Base-by-base conservation (phyloP, 2,329 filamentous ascomycete species). In the Davidsoniella virescens region DNA sequence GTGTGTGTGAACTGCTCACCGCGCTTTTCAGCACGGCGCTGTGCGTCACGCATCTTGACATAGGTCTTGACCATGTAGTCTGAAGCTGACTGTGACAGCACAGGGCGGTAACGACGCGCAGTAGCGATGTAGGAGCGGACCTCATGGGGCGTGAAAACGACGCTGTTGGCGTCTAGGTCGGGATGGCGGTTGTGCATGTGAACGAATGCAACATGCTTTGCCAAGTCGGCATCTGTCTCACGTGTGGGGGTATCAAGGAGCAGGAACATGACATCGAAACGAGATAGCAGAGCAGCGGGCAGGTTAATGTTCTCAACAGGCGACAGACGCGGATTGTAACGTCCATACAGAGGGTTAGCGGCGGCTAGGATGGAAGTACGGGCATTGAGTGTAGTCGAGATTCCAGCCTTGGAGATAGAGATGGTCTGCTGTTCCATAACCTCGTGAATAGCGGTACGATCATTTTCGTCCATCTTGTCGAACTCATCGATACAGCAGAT, bases 271-370 rank as follows among this genome's bases (percentile, higher is more conserved):
- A 98, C 76, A 64, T 98, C 92, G 67, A 98, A 98, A 76, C 92
- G 86, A 53, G 90, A 95, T 50, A 98, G 77, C 17, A 98, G 78
- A 17, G 92, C 92, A 16, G 92, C 92, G n/a, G 92, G 92, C 39
- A 98, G 80, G 66, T 98, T 98, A 68, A 98, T 98, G 66, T 98
- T 98, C 65, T 98, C 92, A 23, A 98, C 88, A 0, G 92, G 92
- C 0, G 90, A 95, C 59, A 98, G 84, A 55, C 87, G 86, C 51
- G 92, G 92, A 68, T 98, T 98, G 72, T 98, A 98, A 55, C 92
- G 86, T 56, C 92, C 92, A 61, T 98, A 98, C 40, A 98, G 76
- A 52, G 92, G 92, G 68, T 98, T 98, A 57, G 92, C 92, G 17
- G 92, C 92, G 16, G 92, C 90, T 14, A 98, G 77, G 60, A 98